Evolutionary conservation across 768 basidiomycete genomes (phyloP).

Genomic region (Pisolithus albus): DNA sequence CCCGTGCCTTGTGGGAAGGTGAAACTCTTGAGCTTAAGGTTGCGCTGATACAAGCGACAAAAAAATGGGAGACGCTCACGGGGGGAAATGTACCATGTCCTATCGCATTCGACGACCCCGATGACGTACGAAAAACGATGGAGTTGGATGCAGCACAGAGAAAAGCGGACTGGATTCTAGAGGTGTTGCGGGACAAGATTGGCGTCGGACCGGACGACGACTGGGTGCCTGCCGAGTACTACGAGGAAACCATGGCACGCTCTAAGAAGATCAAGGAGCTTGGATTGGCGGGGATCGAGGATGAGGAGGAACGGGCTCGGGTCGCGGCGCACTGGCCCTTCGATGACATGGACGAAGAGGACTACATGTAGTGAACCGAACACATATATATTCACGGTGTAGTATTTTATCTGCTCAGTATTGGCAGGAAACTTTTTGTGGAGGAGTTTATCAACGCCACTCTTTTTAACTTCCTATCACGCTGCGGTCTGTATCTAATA

Average conservation of each 20-base stretch:
- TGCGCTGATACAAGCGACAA: conserved; percentile 37
- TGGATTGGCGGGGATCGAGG: conserved; percentile 20
- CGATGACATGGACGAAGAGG: conserved; percentile 42
- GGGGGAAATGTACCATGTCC: conserved; percentile 37
- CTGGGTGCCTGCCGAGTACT: conserved; percentile 40
- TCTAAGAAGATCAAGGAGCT: conserved; percentile 30
- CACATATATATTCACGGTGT: not conserved
- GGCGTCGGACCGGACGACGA: conserved; percentile 34
- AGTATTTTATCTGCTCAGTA: not conserved
- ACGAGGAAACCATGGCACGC: conserved; percentile 32
- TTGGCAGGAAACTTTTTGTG: no score
- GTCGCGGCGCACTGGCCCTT: conserved; percentile 36
- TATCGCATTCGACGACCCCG: conserved; percentile 34
- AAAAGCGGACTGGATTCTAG: conserved; percentile 26
- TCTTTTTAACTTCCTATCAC: no score
- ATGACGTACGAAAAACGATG: conserved; percentile 39
- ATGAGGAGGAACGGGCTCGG: conserved; percentile 33
- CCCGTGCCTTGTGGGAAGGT: conserved; percentile 44
- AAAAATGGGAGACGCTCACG: conserved; percentile 38
- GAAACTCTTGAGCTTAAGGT: conserved; percentile 42
- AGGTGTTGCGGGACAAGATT: conserved; percentile 20
- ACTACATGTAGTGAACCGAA: conserved; percentile 32
- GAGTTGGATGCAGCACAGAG: conserved; percentile 28
- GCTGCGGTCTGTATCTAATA: no score
- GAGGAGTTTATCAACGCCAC: no score